Evolutionary conservation across 352 stramenopile species (phyloP), one percentile per base, ranked within the genome.

Genomic region (Plasmopara muralis): DNA sequence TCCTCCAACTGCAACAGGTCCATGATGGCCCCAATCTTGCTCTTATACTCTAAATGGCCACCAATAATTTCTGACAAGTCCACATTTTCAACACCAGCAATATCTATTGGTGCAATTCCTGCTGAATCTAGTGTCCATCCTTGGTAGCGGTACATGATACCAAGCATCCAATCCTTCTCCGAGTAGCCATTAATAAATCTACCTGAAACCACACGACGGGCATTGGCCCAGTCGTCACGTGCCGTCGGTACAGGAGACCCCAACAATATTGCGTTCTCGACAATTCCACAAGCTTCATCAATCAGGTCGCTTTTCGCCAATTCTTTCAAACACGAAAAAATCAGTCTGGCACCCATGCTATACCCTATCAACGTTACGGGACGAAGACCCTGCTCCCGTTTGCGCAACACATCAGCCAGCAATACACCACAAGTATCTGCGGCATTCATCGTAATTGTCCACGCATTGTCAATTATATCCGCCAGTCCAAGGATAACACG

Each of bases 121-220:
- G 83, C 81, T 6, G 81, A 87, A 59, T 89, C 82, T 10, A 93
- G 49, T 14, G 81, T 63, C 82, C 76, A 93, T 25, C 79, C 77
- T 43, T 94, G 82, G 47, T 90, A 90, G 8, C 88, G 75, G 57
- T 96, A 97, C 71, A 97, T 90, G 37, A 97, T 64, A 14, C 77
- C 79, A 16, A 97, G 71, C 77, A 96, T 95, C 72, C 82, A 91
- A 69, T 97, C 89, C 43, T 90, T 87, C 20, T 85, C 74, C 0
- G 75, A 93, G 60, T 90, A 97, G 14, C 87, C 86, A 57, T 97
- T 97, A 60, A 97, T 89, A 0, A 96, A 54, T 20, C 89, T 71
- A 1, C 87, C 85, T 4, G 87, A 83, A 4, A 96, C 85, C 12
- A 97, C 62, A 46, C 69, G 51, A 6, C 82, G 64, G 6, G 74